Percentiles rank a stretch among this genome's conserved stretches.
These are phyloP conservation scores for Dovyalis caffra DNA, from an alignment of 345 rosid genomes.

Conservation along the genomic window DNA sequence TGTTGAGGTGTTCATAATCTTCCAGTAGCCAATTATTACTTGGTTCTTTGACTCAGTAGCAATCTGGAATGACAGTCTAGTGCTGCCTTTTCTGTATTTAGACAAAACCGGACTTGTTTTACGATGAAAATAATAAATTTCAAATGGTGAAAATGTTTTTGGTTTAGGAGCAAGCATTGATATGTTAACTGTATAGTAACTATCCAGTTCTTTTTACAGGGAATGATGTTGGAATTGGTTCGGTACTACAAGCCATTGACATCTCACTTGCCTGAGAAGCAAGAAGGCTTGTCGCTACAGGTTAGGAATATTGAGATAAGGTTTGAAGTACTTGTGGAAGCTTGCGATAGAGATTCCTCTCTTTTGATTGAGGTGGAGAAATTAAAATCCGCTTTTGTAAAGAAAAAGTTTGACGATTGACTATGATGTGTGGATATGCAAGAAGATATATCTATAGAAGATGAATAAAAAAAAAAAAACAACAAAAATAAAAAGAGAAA, in stretches of 20 bases:
- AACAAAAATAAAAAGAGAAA: no score
- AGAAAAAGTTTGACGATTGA: background rate
- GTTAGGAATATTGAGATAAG: constrained; percentile 28
- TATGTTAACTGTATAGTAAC: background rate
- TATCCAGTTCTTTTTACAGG: constrained; percentile 30
- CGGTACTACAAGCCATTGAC: constrained; percentile 28
- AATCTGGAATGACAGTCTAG: background rate
- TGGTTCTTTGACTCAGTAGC: background rate
- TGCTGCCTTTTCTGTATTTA: background rate
- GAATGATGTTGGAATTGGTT: constrained; percentile 65
- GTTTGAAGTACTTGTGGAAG: constrained; percentile 48
- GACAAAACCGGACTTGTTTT: no score
- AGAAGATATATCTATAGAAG: background rate
- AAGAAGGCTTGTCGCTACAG: constrained; percentile 19
- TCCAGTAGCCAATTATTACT: background rate
- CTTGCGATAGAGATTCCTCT: constrained; percentile 60
- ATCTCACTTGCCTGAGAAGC: constrained; percentile 17
- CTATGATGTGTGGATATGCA: background rate
- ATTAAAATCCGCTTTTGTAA: constrained; percentile 34
- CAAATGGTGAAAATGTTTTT: background rate
- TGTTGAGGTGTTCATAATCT: no score
- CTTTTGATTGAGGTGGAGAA: constrained; percentile 59
- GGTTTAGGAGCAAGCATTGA: no score
- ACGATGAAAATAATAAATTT: no score
- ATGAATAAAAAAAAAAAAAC: background rate